These are phyloP conservation scores for Fomitopsis betulina DNA, from an alignment of 1,284 basidiomycete species.

Conservation along the genomic window DNA sequence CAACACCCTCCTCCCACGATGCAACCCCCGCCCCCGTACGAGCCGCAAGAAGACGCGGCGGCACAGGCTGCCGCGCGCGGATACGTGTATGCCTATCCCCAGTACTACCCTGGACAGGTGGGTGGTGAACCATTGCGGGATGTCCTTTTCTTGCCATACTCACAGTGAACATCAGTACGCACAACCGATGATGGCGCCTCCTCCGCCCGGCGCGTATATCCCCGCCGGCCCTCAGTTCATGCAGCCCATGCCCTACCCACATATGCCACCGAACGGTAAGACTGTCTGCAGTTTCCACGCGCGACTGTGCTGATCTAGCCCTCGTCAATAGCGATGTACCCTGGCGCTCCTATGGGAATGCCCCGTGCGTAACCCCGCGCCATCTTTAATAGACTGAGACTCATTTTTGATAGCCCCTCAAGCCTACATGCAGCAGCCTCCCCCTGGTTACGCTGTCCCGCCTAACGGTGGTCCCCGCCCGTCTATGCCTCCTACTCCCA, in stretches of 20 bases:
- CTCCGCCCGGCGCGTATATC: constrained; percentile 73
- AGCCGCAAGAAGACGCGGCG: constrained; percentile 49
- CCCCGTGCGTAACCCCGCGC: constrained; percentile 51
- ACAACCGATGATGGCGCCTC: constrained; percentile 75
- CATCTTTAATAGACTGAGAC: not conserved
- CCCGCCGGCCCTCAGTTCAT: constrained; percentile 59
- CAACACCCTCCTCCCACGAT: constrained; percentile 65
- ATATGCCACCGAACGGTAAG: constrained; percentile 71
- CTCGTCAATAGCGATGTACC: constrained; percentile 63
- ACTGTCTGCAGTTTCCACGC: constrained; percentile 1
- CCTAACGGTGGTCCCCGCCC: constrained; percentile 74
- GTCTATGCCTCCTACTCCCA: constrained; percentile 82
- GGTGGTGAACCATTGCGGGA: constrained; percentile 18
- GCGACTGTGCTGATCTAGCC: not conserved
- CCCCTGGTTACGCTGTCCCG: constrained; percentile 65
- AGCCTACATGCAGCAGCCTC: constrained; percentile 57
- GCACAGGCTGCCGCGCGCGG: constrained; percentile 57
- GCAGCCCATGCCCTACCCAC: constrained; percentile 79
- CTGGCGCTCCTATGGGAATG: constrained; percentile 74
- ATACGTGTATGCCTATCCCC: constrained; percentile 71
- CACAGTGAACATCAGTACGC: not conserved
- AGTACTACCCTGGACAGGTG: constrained; percentile 72
- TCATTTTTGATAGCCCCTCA: constrained; percentile 46
- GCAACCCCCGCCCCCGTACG: constrained; percentile 61
- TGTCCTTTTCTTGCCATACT: not conserved